phyloP scores from a whole-genome alignment of 2,329 filamentous ascomycete genomes.

The Ophiocordyceps australis region DNA sequence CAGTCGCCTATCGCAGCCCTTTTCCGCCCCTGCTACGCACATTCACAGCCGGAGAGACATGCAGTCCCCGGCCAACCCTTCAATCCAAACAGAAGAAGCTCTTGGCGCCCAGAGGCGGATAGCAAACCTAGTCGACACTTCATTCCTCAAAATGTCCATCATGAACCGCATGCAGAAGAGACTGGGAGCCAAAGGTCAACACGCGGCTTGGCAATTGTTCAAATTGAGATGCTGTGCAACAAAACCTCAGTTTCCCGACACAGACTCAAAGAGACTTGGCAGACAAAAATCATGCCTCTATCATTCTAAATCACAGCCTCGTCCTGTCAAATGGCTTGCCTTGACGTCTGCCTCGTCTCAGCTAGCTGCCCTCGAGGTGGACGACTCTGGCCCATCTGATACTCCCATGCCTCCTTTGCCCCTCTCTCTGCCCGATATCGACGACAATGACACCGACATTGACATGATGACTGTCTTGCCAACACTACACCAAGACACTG shows the following conservation, averaged over 20 bases:
- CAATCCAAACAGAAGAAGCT: conserved; percentile 7
- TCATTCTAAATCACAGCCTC: no score
- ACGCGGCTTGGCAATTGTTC: no score
- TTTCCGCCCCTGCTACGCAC: conserved; percentile 50
- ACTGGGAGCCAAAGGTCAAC: conserved; percentile 10
- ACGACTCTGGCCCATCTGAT: neutral
- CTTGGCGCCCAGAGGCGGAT: conserved; percentile 16
- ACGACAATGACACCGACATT: no score
- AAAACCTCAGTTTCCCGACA: no score
- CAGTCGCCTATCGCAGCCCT: conserved; percentile 50
- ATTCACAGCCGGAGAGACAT: conserved; percentile 31
- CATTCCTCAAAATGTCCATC: conserved; percentile 45
- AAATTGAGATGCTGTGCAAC: no score
- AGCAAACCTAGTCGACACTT: conserved; percentile 25
- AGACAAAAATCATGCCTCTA: neutral
- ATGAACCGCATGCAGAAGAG: conserved; percentile 40
- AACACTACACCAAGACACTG: conserved; percentile 26
- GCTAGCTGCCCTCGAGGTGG: no score
- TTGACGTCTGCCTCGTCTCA: no score
- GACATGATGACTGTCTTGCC: no score
- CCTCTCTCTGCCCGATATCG: no score
- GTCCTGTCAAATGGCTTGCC: no score
- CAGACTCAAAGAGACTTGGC: no score
- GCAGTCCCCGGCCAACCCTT: conserved; percentile 19
- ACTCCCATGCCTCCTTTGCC: conserved; percentile 3